Percentiles rank a stretch among this genome's conserved stretches.
These are phyloP conservation scores for Ceratocystis ficicola DNA, from an alignment of 2,329 filamentous ascomycete genomes.

Conservation along the genomic window DNA sequence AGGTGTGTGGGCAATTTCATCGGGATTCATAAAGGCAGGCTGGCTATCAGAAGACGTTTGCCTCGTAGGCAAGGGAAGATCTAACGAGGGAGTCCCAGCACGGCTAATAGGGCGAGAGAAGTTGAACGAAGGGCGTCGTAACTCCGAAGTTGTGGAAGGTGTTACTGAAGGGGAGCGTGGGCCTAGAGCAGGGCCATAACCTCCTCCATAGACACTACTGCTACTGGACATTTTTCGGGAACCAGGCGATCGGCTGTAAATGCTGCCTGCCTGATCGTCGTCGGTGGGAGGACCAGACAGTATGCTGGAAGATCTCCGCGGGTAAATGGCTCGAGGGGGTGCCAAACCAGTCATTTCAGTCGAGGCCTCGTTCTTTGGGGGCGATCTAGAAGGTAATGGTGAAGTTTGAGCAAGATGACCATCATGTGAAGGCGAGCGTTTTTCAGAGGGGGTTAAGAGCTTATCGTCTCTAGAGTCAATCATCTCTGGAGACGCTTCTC, in stretches of 20 bases:
- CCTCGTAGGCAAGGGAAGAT: conserved; percentile 40
- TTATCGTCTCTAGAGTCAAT: conserved; percentile 32
- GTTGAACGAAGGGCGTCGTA: conserved; percentile 72
- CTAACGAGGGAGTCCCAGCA: conserved; percentile 45
- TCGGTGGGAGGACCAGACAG: conserved; percentile 57
- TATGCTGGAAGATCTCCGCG: conserved; percentile 46
- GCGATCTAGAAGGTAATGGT: conserved; percentile 21
- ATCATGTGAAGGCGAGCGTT: conserved; percentile 42
- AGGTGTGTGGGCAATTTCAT: conserved; percentile 56
- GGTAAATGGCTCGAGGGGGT: conserved; percentile 40
- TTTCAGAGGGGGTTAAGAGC: conserved; percentile 41
- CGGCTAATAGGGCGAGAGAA: conserved; percentile 84
- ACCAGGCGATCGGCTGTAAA: conserved; percentile 41
- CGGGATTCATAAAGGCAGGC: conserved; percentile 48
- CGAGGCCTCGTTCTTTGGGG: conserved; percentile 14
- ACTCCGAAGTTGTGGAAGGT: conserved; percentile 71
- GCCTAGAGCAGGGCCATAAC: conserved; percentile 38
- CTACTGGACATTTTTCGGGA: conserved; percentile 64
- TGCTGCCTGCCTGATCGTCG: conserved; percentile 39
- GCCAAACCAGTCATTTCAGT: conserved; percentile 32
- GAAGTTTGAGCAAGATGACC: conserved; percentile 34
- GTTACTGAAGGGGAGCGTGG: conserved; percentile 44
- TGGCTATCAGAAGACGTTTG: conserved; percentile 53
- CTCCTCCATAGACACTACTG: conserved; percentile 36
- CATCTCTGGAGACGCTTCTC: conserved; percentile 43